Evolutionary conservation across 768 basidiomycete species (phyloP), one percentile per base, ranked within the genome.

Genomic region (Nidularia pulvinata): DNA sequence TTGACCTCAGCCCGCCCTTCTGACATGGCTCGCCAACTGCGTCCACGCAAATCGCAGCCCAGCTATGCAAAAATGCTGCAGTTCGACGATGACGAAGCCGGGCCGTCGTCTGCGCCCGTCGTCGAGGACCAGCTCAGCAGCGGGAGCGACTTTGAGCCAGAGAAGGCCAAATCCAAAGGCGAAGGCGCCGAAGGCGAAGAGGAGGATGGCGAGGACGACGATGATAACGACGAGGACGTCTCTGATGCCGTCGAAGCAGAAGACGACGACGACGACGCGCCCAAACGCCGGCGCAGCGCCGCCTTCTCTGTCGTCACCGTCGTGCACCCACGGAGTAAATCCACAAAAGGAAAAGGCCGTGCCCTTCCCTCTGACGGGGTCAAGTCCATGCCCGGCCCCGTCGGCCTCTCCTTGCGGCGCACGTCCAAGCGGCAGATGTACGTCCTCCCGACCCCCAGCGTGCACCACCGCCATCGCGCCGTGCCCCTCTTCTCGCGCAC

Each of bases 381-480:
- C 36, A 49, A 54, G n/a, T 33, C 57, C 22, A 51, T 57, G 22
- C 57, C 58, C 39, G 46, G 45, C 33, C 25, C 49, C 4, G 49
- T 48, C n/a, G 53, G 16, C 39, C 16, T 51, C 30, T 55, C 59
- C 37, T 46, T 62, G 36, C 55, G 56, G 46, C 48, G 57, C 39
- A 48, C 71, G 10, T 63, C 73, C 1, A 77, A 75, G 57, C 73
- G 81, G 14, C 79, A 86, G 63, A 81, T 74, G 61, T 82, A 87
- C 56, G 68, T 76, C 14, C 72, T 87, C 10, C 88, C 87, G 0
- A 80, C 80, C 10, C 86, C 86, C 0, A 86, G 80, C 55, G 72
- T 84, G 1, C 83, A 91, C 55, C 90, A 92, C 64, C 78, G 90
- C 47, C 90, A 93, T 62, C 74, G 86, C 30, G 84, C 88, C 10